Percentiles rank a stretch among this genome's conserved stretches.
Conservation (phyloP, 2,329 filamentous ascomycete species). For the Hypomyces perniciosus region DNA sequence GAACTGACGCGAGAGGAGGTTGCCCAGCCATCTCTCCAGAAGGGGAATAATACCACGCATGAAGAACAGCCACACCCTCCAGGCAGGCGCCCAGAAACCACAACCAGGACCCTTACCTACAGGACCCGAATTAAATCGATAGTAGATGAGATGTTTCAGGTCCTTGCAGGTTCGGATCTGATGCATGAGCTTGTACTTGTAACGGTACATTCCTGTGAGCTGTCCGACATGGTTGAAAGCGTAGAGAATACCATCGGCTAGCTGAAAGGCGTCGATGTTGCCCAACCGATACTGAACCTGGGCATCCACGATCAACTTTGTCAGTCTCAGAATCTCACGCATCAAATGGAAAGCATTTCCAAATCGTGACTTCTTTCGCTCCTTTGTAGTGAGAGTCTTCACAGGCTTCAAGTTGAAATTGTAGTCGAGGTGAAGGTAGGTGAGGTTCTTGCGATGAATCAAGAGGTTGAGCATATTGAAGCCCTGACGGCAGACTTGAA, state of each 20-base stretch:
- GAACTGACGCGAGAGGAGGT: conserved; percentile 92
- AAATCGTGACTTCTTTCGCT: conserved; percentile 98
- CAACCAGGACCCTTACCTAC: conserved; percentile 97
- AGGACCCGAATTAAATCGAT: conserved; percentile 93
- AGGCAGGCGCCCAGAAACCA: conserved; percentile 98
- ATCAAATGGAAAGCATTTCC: conserved; percentile 99
- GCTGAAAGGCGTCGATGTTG: conserved; percentile 97
- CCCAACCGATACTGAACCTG: conserved; percentile 96
- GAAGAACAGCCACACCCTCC: conserved; percentile 99
- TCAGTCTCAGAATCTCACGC: conserved; percentile 92
- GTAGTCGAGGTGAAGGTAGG: conserved; percentile 96
- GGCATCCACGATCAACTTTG: conserved; percentile 95
- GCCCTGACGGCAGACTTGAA: conserved; percentile 95
- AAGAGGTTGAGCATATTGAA: conserved; percentile 99
- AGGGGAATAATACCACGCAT: conserved; percentile 97
- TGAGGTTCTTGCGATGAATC: conserved; percentile 97
- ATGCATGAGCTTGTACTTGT: conserved; percentile 99
- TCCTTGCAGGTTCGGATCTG: conserved; percentile 99
- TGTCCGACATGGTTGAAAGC: conserved; percentile 99
- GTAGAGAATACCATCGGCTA: conserved; percentile 97
- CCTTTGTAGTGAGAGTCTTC: conserved; percentile 96
- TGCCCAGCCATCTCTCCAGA: conserved; percentile 94
- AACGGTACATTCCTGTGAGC: conserved; percentile 97
- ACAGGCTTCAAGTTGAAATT: conserved; percentile 99
- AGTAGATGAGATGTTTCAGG: conserved; percentile 98